phyloP scores from a whole-genome alignment of 441 rosid genomes.

The Brassica hybrid region DNA sequence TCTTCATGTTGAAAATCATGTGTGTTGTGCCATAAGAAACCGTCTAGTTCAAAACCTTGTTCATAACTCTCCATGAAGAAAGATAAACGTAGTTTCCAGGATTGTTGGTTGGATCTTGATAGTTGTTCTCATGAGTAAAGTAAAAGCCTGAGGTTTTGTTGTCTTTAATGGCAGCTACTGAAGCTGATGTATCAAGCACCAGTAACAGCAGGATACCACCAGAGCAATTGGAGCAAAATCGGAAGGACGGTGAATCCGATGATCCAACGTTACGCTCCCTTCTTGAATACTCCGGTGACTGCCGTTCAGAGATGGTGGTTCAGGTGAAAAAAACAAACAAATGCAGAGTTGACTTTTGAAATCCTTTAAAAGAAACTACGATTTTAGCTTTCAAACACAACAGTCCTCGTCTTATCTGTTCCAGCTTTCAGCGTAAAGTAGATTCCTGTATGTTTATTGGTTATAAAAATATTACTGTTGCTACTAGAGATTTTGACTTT shows the following conservation, averaged over 20 bases:
- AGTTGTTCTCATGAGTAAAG: conserved; percentile 11
- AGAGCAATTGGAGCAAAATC: conserved; percentile 82
- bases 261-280: conserved; percentile 71
- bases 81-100: conserved; percentile 3
- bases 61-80: conserved; percentile 1
- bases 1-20: not conserved
- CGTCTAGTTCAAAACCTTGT: not conserved
- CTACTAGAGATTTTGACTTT: conserved; percentile 1
- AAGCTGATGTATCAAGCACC: conserved; percentile 99
- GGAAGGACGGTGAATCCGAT: conserved; percentile 72
- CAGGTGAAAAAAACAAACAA: conserved; percentile 50
- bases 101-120: not conserved
- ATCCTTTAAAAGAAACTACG: conserved; percentile 1
- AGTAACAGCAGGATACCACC: conserved; percentile 85
- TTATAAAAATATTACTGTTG: conserved; percentile 22
- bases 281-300: conserved; percentile 68
- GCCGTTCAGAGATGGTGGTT: conserved; percentile 94
- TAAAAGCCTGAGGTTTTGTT: not conserved
- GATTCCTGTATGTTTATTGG: conserved; percentile 10
- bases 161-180: conserved; percentile 61
- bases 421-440: conserved; percentile 30
- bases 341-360: conserved; percentile 14
- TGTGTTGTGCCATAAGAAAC: conserved; percentile 9
- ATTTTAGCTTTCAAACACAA: not conserved
- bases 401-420: not conserved